A percentile compares a stretch with the other conserved stretches of the same genome.
Conservation (phyloP, 2,329 filamentous ascomycete species). For the Fusarium sp. region DNA sequence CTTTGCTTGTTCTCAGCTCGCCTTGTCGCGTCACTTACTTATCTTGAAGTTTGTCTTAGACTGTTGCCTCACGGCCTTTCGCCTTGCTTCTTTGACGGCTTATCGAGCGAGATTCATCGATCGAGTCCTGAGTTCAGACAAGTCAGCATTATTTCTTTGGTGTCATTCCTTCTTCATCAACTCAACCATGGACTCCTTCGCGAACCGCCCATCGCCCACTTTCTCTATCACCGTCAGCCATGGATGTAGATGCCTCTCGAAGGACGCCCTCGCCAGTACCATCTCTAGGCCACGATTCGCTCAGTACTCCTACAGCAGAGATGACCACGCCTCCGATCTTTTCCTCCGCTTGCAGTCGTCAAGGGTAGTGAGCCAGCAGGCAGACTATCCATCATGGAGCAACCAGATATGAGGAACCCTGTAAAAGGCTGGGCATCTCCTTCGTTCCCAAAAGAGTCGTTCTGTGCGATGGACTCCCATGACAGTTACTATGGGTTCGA, state of each 20-base stretch:
- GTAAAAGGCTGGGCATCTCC: slow-evolving; percentile 22
- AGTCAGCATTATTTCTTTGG: not conserved
- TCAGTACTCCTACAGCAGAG: slow-evolving; percentile 33
- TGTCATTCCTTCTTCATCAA: not conserved
- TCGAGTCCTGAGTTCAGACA: slow-evolving; percentile 6
- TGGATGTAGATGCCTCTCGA: slow-evolving; percentile 30
- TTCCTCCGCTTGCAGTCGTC: slow-evolving; percentile 16
- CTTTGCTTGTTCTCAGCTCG: slow-evolving; percentile 14
- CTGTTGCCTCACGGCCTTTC: slow-evolving; percentile 30
- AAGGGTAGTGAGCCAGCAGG: slow-evolving; percentile 6
- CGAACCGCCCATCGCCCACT: slow-evolving; percentile 18
- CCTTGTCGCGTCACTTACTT: slow-evolving; percentile 2
- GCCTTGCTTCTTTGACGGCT: not conserved
- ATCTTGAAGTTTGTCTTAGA: slow-evolving; percentile 27
- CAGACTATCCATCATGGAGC: slow-evolving; percentile 10
- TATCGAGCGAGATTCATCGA: not conserved
- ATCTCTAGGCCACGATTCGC: slow-evolving; percentile 30
- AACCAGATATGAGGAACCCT: not conserved
- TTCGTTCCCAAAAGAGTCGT: slow-evolving; percentile 17
- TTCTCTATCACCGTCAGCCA: slow-evolving; percentile 33
- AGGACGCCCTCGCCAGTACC: slow-evolving; percentile 36
- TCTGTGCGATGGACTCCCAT: slow-evolving; percentile 1
- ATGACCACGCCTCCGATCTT: slow-evolving; percentile 33
- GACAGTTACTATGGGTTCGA: not conserved
- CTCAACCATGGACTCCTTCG: slow-evolving; percentile 28